phyloP scores from a whole-genome alignment of 2,329 filamentous ascomycete species.

The Ascochyta viciae-villosae region DNA sequence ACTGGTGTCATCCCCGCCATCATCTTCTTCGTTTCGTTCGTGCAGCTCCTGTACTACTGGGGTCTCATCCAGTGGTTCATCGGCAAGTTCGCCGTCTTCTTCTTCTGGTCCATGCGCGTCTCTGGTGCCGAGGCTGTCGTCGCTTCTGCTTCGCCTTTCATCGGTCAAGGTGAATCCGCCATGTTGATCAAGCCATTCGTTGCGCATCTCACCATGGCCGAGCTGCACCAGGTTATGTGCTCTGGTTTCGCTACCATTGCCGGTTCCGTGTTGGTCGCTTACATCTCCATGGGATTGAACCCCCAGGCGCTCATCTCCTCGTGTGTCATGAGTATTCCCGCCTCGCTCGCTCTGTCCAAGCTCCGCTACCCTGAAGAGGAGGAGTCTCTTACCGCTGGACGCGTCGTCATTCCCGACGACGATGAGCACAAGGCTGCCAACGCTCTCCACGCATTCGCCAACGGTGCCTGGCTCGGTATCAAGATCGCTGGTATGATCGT shows the following conservation, averaged over 20 bases:
- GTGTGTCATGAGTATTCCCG: slow-evolving; percentile 95
- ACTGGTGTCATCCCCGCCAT: slow-evolving; percentile 84
- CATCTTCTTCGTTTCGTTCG: slow-evolving; percentile 95
- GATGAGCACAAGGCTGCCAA: slow-evolving; percentile 79
- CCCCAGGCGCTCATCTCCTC: slow-evolving; percentile 85
- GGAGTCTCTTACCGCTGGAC: slow-evolving; percentile 82
- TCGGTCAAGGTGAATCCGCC: slow-evolving; percentile 91
- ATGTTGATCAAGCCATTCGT: slow-evolving; percentile 92
- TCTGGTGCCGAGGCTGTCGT: slow-evolving; percentile 94
- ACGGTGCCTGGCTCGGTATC: slow-evolving; percentile 83
- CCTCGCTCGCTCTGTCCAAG: slow-evolving; percentile 87
- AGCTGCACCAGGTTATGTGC: slow-evolving; percentile 91
- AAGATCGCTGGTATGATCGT: slow-evolving; percentile 87
- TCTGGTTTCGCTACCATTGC: slow-evolving; percentile 93
- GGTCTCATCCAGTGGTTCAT: slow-evolving; percentile 90
- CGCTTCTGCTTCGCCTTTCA: slow-evolving; percentile 90
- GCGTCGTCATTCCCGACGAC: slow-evolving; percentile 81
- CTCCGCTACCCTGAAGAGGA: slow-evolving; percentile 88
- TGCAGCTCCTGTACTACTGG: slow-evolving; percentile 83
- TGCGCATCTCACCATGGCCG: slow-evolving; percentile 81
- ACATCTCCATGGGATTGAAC: slow-evolving; percentile 83
- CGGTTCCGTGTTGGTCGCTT: slow-evolving; percentile 84
- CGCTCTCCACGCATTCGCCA: slow-evolving; percentile 82
- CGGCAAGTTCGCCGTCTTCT: slow-evolving; percentile 84
- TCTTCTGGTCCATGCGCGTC: slow-evolving; percentile 88